Base-by-base conservation (phyloP, 2,329 filamentous ascomycete species). In the Metarhizium album region DNA sequence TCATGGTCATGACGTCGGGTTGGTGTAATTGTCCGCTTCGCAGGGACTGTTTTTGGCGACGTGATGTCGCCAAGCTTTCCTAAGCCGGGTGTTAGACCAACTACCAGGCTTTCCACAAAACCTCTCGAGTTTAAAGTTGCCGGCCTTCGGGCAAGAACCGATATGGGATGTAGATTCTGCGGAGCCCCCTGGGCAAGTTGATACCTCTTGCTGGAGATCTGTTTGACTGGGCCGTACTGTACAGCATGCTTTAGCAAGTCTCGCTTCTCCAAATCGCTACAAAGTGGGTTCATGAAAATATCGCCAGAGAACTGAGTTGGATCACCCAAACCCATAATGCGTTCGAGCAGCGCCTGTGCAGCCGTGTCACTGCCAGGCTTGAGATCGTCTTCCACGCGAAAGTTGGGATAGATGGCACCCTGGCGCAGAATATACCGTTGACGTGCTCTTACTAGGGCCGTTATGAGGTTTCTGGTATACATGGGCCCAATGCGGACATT, bases 101-200 rank as follows among this genome's bases (percentile, higher is more conserved):
- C 6, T 64, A 70, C 2, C 57, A 58, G 6, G 55, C 70, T 53
- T 62, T 70, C 58, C 62, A 68, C 50, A 27, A 46, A 45, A 11
- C 42, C 48, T n/a, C 27, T 50, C 33, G 33, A 20, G 20, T 31
- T 46, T 7, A 42, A 23, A 29, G 8, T n/a, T 27, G 7, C 31
- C 14, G 38, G 37, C n/a, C 35, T 23, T 8, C 45, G n/a, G 16
- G 45, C 13, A 4, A 51, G n/a, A 13, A 47, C 45, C n/a, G 49
- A 45, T 14, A 40, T 40, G 4, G 37, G 37, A 11, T 40, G 37
- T 18, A 40, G 37, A 40, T 40, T 40, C 18, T 40, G 37, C 5
- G 37, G 37, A 9, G 37, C 37, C 6, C 37, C 18, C n/a, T 8
- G 37, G n/a, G 37, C 37, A 40, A 40, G 16, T 5, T 48, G 40